Evolutionary conservation across 2,329 filamentous ascomycete genomes (phyloP).

Genomic region (Xylariaceae sp.): DNA sequence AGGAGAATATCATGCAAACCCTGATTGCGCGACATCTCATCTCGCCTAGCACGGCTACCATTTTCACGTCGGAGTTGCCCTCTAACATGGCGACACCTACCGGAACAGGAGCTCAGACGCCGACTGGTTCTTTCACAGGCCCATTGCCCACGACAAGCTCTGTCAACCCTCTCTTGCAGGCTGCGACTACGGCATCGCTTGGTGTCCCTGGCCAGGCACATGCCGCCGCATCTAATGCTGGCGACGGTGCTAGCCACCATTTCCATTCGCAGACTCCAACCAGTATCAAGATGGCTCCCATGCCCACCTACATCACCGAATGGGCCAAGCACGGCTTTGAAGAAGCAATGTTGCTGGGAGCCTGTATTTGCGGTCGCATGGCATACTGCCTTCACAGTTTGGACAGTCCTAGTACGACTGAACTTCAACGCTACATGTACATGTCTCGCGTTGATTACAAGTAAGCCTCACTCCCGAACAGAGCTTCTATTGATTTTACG

Average conservation of each 20-base stretch:
- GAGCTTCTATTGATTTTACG: not conserved
- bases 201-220: conserved; percentile 41
- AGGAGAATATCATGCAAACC: conserved; percentile 77
- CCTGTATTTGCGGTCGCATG: conserved; percentile 70
- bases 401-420: conserved; percentile 43
- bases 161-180: conserved; percentile 87
- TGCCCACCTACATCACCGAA: conserved; percentile 82
- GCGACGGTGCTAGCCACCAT: conserved; percentile 43
- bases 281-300: conserved; percentile 69
- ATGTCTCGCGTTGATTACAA: conserved; percentile 57
- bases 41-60: conserved; percentile 86
- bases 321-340: conserved; percentile 80
- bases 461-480: conserved; percentile 35
- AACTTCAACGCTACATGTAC: conserved; percentile 52
- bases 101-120: conserved; percentile 87
- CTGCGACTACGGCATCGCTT: conserved; percentile 70
- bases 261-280: conserved; percentile 71
- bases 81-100: conserved; percentile 88
- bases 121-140: conserved; percentile 57
- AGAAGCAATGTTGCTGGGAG: conserved; percentile 80
- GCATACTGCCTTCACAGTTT: conserved; percentile 56
- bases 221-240: conserved; percentile 37
- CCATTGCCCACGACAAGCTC: conserved; percentile 46
- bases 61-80: conserved; percentile 94
- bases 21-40: conserved; percentile 80